Percentiles rank a stretch among this genome's conserved stretches.
Conservation (phyloP, 163 green algal species). For the Chlorella variabilis region DNA sequence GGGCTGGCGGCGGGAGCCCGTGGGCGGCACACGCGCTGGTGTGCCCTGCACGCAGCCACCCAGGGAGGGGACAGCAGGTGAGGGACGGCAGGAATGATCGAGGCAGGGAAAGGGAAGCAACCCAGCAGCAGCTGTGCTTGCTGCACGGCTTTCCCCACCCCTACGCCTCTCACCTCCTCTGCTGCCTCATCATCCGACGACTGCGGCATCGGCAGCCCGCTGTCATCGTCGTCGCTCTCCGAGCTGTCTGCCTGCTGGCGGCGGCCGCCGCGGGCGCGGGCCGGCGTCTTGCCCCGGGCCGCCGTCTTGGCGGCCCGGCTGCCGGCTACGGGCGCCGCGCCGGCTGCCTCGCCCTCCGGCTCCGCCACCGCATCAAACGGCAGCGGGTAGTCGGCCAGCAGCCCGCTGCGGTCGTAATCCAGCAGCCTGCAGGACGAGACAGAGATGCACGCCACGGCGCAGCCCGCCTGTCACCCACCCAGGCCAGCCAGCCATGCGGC, state of each 20-base stretch:
- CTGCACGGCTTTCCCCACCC: not conserved
- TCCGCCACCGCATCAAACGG: constrained; percentile 14
- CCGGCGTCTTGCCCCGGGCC: not conserved
- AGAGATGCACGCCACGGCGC: not conserved
- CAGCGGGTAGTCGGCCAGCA: constrained; percentile 27
- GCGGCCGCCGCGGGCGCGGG: not conserved
- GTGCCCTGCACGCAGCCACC: not conserved
- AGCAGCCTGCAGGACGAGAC: not conserved
- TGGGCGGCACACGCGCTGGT: constrained; percentile 9
- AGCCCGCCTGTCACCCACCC: not conserved
- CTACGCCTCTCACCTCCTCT: not conserved
- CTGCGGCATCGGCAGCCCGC: constrained; percentile 12
- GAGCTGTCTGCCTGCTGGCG: not conserved
- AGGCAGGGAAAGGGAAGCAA: no score
- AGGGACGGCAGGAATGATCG: no score
- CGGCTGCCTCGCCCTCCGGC: not conserved
- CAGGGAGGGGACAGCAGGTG: no score
- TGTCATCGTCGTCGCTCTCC: not conserved
- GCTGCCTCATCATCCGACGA: constrained; percentile 10
- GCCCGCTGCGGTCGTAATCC: not conserved
- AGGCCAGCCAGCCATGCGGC: no score
- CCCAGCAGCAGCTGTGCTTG: no score
- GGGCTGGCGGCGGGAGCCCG: constrained; percentile 24
- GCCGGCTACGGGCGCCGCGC: not conserved
- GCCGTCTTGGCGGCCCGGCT: constrained; percentile 16